Percentiles rank a stretch among this genome's conserved stretches.
Conservation (phyloP, 345 rosid genomes). For the Moricandia moricandioides region DNA sequence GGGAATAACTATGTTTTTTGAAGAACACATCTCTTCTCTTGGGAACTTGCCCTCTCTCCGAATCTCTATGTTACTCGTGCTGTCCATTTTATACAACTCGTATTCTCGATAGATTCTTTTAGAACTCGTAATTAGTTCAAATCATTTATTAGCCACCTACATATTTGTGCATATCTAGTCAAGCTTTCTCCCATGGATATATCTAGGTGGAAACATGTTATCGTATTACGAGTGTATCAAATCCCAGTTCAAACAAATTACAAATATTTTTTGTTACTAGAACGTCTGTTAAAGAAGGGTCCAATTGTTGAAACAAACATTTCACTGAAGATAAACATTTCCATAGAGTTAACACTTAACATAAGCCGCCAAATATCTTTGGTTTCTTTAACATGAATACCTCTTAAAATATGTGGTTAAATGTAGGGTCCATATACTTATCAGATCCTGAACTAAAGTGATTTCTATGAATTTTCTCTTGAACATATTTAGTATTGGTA, state of each 20-base stretch:
- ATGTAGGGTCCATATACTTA: background rate
- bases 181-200: background rate
- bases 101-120: background rate
- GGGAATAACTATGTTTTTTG: slow-evolving; percentile 17
- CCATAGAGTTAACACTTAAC: slow-evolving; percentile 11
- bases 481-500: no score
- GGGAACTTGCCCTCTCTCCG: slow-evolving; percentile 27
- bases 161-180: background rate
- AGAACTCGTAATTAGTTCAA: background rate
- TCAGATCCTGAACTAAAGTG: background rate
- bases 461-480: background rate
- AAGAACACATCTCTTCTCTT: slow-evolving; percentile 23
- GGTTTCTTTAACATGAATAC: background rate
- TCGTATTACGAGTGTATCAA: background rate
- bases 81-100: background rate
- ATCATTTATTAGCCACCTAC: background rate
- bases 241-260: background rate
- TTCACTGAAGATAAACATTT: background rate
- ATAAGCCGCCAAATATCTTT: background rate
- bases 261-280: background rate
- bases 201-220: background rate
- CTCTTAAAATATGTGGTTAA: background rate
- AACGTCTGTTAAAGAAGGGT: background rate
- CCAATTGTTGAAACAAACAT: background rate
- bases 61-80: slow-evolving; percentile 30